These are phyloP conservation scores for Cutaneotrichosporon mucoides DNA, from an alignment of 1,284 basidiomycete species.

Conservation along the genomic window DNA sequence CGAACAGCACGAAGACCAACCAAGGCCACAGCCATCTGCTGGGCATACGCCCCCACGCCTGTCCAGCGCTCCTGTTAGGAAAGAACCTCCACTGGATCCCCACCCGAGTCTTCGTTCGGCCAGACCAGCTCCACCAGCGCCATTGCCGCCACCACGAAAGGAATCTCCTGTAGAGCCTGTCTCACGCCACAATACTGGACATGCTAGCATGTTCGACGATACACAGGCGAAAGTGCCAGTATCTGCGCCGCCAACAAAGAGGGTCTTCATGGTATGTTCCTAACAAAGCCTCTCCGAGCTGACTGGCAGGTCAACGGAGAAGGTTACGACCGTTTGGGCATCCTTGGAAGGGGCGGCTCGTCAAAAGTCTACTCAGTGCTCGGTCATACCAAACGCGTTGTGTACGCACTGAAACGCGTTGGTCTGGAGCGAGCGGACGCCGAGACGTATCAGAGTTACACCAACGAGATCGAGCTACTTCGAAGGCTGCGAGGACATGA, in stretches of 20 bases:
- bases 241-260: not conserved
- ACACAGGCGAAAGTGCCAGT: not conserved
- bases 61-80: no score
- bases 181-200: no score
- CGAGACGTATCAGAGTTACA: constrained; percentile 84
- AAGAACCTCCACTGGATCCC: no score
- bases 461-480: constrained; percentile 86
- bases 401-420: constrained; percentile 85
- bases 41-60: no score
- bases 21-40: no score
- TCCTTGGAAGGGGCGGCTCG: constrained; percentile 86
- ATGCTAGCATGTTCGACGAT: no score
- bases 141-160: no score
- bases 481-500: constrained; percentile 81
- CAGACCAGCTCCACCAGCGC: no score
- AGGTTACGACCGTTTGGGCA: constrained; percentile 72
- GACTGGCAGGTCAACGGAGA: constrained; percentile 66
- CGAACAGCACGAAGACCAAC: no score
- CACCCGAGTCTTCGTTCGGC: no score
- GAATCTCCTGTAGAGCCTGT: no score
- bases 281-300: not conserved
- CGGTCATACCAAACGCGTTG: constrained; percentile 62
- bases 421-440: constrained; percentile 76
- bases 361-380: constrained; percentile 90
- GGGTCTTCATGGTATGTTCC: constrained; percentile 1